Percentiles rank a stretch among this genome's conserved stretches.
Conservation (phyloP, 768 basidiomycete species). For the Xanthoconium purpureum region DNA sequence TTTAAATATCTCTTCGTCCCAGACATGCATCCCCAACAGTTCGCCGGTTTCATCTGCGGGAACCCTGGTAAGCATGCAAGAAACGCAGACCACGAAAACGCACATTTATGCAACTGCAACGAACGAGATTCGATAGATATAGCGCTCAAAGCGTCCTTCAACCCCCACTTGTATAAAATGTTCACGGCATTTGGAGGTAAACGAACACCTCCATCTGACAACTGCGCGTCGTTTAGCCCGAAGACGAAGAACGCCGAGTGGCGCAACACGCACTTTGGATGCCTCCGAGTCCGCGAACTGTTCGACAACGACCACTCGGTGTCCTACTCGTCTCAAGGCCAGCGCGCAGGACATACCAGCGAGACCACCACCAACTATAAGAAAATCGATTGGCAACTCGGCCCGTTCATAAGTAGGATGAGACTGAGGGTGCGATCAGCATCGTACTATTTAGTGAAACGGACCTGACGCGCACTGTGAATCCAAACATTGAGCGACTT, state of each 20-base stretch:
- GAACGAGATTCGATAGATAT: slow-evolving; percentile 25
- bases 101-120: slow-evolving; percentile 28
- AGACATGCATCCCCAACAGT: slow-evolving; percentile 41
- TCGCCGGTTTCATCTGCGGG: slow-evolving; percentile 43
- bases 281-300: slow-evolving; percentile 39
- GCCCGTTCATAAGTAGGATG: slow-evolving; percentile 13
- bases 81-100: slow-evolving; percentile 2
- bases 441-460: neutral
- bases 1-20: slow-evolving; percentile 46
- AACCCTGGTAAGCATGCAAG: slow-evolving; percentile 6
- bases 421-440: slow-evolving; percentile 9
- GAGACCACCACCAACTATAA: slow-evolving; percentile 52
- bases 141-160: slow-evolving; percentile 41
- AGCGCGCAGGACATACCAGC: slow-evolving; percentile 57
- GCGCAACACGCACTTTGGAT: slow-evolving; percentile 29
- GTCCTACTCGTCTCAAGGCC: slow-evolving; percentile 53
- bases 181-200: slow-evolving; percentile 60
- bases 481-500: slow-evolving; percentile 11
- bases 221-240: neutral
- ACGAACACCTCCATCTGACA: slow-evolving; percentile 42
- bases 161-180: slow-evolving; percentile 54
- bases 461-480: slow-evolving; percentile 7
- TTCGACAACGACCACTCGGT: slow-evolving; percentile 59
- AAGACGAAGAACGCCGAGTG: neutral
- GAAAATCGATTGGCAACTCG: slow-evolving; percentile 34